Percentiles rank a stretch among this genome's conserved stretches.
These are phyloP conservation scores for Paramecium sonneborni DNA, from an alignment of 73 alveolate species.

Conservation along the genomic window DNA sequence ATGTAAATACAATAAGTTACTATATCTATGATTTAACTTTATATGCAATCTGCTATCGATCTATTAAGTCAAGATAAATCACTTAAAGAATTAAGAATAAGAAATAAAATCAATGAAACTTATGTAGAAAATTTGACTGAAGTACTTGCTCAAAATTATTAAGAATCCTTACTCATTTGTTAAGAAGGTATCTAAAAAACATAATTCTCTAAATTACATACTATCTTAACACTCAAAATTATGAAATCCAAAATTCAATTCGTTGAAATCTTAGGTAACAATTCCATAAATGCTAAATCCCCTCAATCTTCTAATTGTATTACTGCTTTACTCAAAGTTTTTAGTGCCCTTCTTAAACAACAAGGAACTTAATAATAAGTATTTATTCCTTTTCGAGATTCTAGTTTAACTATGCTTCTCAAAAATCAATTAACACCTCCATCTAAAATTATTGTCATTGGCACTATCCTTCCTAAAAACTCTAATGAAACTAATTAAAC, in stretches of 20 bases:
- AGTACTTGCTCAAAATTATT: background rate
- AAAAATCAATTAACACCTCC: conserved; percentile 36
- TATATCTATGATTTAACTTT: background rate
- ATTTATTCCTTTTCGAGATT: conserved; percentile 43
- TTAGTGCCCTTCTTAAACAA: background rate
- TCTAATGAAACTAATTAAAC: background rate
- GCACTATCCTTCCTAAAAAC: background rate
- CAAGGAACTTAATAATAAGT: background rate
- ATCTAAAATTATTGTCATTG: background rate
- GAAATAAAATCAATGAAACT: background rate
- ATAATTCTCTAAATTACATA: conserved; percentile 16
- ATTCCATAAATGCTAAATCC: background rate
- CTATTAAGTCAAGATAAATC: background rate
- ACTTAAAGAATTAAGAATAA: background rate
- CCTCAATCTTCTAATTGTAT: background rate
- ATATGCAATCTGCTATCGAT: background rate
- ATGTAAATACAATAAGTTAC: background rate
- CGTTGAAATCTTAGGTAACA: background rate
- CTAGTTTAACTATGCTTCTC: conserved; percentile 6
- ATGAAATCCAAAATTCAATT: background rate
- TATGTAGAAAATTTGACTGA: background rate
- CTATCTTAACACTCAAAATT: background rate
- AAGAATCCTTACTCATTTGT: background rate
- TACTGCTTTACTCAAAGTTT: conserved; percentile 20
- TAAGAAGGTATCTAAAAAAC: conserved; percentile 6